These are phyloP conservation scores for Fusarium chlamydosporum DNA, from an alignment of 2,329 filamentous ascomycete genomes.

Conservation along the genomic window DNA sequence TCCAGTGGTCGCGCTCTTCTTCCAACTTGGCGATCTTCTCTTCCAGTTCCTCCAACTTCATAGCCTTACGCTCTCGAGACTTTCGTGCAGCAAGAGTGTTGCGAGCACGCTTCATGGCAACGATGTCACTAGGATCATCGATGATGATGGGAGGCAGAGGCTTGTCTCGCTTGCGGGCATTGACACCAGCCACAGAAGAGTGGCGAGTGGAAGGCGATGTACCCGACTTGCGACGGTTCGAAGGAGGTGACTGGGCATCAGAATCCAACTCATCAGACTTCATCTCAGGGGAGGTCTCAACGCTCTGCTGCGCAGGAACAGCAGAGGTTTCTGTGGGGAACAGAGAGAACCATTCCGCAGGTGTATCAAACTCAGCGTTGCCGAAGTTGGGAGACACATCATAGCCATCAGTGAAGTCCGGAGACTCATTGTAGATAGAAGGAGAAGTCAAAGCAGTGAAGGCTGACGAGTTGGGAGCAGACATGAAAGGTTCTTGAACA, in stretches of 20 bases:
- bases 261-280: conserved; percentile 66
- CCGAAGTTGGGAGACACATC: conserved; percentile 85
- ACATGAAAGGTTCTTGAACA: conserved; percentile 77
- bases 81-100: conserved; percentile 96
- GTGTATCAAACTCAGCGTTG: conserved; percentile 67
- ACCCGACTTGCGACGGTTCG: conserved; percentile 63
- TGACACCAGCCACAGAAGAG: conserved; percentile 78
- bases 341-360: conserved; percentile 78
- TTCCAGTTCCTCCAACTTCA: conserved; percentile 81
- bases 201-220: conserved; percentile 69
- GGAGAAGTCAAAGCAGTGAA: conserved; percentile 90
- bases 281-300: conserved; percentile 60
- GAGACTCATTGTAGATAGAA: conserved; percentile 82
- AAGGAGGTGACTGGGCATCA: conserved; percentile 56
- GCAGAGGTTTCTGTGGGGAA: conserved; percentile 69
- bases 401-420: conserved; percentile 76
- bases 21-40: conserved; percentile 78
- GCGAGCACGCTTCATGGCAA: conserved; percentile 92
- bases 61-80: conserved; percentile 87
- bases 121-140: conserved; percentile 77
- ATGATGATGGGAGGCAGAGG: conserved; percentile 83
- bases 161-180: conserved; percentile 82
- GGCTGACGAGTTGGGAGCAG: conserved; percentile 84
- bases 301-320: conserved; percentile 49
- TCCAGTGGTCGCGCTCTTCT: conserved; percentile 76